Conservation (phyloP, 2,329 filamentous ascomycete genomes). For the Calonectria pteridis region DNA sequence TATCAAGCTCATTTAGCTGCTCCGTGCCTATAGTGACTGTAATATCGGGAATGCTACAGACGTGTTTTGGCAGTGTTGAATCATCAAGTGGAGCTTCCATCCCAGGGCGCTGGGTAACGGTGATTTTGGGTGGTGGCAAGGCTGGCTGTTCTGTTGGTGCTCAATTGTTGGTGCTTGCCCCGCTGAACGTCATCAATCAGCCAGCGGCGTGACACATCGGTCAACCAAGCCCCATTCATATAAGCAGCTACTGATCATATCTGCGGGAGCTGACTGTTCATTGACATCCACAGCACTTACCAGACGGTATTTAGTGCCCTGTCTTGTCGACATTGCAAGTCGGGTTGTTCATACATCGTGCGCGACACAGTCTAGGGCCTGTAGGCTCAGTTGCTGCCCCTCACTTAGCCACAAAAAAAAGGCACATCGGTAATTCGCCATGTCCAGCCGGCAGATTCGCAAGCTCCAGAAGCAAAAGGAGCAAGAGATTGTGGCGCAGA, state of each 20-base stretch:
- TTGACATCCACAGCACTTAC: not conserved
- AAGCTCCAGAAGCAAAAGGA: conserved; percentile 63
- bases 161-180: conserved; percentile 26
- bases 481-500: conserved; percentile 25
- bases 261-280: not conserved
- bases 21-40: not conserved
- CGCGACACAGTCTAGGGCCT: not conserved
- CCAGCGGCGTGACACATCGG: conserved; percentile 39
- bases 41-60: too few relatives aligned
- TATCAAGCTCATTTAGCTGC: conserved; percentile 30
- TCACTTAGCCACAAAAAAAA: conserved; percentile 24
- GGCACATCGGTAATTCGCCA: conserved; percentile 41
- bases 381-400: conserved; percentile 14
- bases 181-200: conserved; percentile 40
- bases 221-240: conserved; percentile 5
- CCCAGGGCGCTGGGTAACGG: not conserved
- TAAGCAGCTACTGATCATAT: not conserved
- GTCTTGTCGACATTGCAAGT: not conserved
- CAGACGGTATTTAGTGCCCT: not conserved
- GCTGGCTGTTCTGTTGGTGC: not conserved
- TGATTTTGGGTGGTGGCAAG: not conserved
- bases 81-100: not conserved
- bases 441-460: conserved; percentile 66
- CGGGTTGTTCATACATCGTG: not conserved
- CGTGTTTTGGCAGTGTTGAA: not conserved